phyloP scores from a whole-genome alignment of 495 filamentous ascomycete species.

The Tricharina praecox region DNA sequence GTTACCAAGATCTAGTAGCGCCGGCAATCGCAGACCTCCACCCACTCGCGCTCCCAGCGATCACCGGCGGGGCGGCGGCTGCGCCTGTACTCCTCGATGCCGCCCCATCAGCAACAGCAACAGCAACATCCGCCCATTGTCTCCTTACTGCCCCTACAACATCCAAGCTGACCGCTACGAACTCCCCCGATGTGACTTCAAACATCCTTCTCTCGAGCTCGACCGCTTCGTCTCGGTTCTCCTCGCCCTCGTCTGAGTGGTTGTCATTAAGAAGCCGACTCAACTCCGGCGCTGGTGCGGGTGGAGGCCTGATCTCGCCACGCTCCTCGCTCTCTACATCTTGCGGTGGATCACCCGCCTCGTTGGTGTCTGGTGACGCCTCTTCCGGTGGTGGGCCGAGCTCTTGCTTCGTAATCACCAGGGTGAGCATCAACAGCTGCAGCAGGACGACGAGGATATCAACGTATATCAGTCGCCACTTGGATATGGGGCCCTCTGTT shows the following conservation, averaged over 20 bases:
- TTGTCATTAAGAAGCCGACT: neutral
- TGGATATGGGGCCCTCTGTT: conserved; percentile 24
- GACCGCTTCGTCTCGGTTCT: conserved; percentile 1
- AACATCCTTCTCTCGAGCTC: conserved; percentile 6
- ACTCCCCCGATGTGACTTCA: conserved; percentile 20
- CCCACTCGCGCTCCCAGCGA: too few species aligned
- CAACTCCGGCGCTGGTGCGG: neutral
- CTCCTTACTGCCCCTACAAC: conserved; percentile 17
- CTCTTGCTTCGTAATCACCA: conserved; percentile 20
- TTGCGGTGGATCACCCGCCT: conserved; percentile 2
- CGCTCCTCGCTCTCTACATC: conserved; percentile 24
- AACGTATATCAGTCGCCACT: conserved; percentile 18
- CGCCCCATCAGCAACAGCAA: too few species aligned
- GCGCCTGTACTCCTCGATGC: neutral
- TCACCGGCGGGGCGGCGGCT: too few species aligned
- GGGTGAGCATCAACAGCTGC: conserved; percentile 20
- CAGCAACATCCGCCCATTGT: conserved; percentile 21
- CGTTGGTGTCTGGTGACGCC: conserved; percentile 4
- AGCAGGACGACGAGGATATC: conserved; percentile 17
- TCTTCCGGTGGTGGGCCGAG: neutral
- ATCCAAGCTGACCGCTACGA: conserved; percentile 18
- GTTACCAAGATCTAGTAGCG: too few species aligned
- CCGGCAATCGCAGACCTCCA: too few species aligned
- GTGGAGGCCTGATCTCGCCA: conserved; percentile 10
- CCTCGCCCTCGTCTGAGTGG: conserved; percentile 7